Evolutionary conservation across 495 filamentous ascomycete genomes (phyloP).

Genomic region (Xylaria venustula): DNA sequence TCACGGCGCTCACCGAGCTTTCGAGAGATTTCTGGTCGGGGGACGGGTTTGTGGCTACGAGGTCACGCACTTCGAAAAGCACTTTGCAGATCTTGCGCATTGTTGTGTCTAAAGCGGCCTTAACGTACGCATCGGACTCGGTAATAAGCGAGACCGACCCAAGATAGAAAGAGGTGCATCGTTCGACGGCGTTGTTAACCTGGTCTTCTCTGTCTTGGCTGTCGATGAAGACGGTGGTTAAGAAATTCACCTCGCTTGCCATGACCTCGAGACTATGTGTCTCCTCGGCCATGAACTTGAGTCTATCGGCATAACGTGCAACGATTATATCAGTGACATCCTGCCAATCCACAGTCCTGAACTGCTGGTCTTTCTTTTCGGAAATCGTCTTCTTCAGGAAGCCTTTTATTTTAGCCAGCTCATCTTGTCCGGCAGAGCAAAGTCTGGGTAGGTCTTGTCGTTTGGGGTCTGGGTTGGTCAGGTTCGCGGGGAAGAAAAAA

Average conservation of each 20-base stretch:
- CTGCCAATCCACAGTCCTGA: constrained; percentile 55
- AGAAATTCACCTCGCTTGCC: constrained; percentile 42
- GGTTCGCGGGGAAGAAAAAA: constrained; percentile 53
- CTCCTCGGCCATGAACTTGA: constrained; percentile 45
- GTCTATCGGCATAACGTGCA: constrained; percentile 52
- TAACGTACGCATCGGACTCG: too few species aligned
- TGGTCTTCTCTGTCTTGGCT: constrained; percentile 32
- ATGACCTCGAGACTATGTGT: constrained; percentile 34
- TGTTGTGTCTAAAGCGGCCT: too few species aligned
- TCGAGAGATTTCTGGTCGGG: background rate
- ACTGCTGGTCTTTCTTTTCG: constrained; percentile 5
- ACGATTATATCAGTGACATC: constrained; percentile 60
- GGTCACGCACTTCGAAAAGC: too few species aligned
- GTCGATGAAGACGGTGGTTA: constrained; percentile 52
- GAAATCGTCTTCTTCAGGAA: constrained; percentile 43
- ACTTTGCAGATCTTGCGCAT: too few species aligned
- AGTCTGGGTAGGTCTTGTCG: constrained; percentile 48
- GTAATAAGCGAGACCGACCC: too few species aligned
- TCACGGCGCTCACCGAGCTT: constrained; percentile 33
- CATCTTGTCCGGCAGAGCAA: constrained; percentile 27
- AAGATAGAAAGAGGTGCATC: too few species aligned
- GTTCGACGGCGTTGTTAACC: too few species aligned
- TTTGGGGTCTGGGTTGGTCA: constrained; percentile 47
- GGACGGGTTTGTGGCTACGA: too few species aligned
- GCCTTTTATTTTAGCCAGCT: constrained; percentile 41